phyloP scores from a whole-genome alignment of 495 filamentous ascomycete species.

The Daldinia bambusicola region DNA sequence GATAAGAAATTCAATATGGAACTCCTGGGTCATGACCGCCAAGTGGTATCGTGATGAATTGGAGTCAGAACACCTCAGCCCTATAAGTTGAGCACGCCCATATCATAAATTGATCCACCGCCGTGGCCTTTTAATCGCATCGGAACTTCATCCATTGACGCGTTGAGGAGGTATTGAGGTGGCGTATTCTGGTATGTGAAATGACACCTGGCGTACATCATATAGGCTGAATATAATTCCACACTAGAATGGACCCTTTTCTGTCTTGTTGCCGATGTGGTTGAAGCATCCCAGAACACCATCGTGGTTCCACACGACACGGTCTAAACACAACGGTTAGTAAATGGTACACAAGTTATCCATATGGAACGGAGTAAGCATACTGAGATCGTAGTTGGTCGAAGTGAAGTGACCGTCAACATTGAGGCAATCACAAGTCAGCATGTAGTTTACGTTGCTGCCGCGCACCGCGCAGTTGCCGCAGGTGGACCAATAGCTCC shows the following conservation, averaged over 20 bases:
- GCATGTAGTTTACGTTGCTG: slow-evolving; percentile 36
- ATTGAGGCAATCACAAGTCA: slow-evolving; percentile 44
- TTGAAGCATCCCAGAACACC: slow-evolving; percentile 47
- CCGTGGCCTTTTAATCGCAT: background rate
- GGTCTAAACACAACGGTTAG: slow-evolving; percentile 27
- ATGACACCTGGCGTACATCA: background rate
- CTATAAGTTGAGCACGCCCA: background rate
- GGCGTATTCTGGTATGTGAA: background rate
- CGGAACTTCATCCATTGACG: background rate
- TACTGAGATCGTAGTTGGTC: slow-evolving; percentile 48
- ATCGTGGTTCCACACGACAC: slow-evolving; percentile 45
- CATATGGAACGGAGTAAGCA: background rate
- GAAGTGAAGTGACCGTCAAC: slow-evolving; percentile 4
- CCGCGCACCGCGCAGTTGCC: slow-evolving; percentile 37
- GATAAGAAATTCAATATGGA: too few species aligned
- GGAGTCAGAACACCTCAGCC: background rate
- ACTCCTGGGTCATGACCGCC: too few species aligned
- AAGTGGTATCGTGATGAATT: background rate
- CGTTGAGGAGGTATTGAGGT: background rate
- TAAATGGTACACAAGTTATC: background rate
- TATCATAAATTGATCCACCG: background rate
- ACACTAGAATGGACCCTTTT: slow-evolving; percentile 41
- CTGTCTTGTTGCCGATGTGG: slow-evolving; percentile 47
- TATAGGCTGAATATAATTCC: background rate
- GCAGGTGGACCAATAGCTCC: slow-evolving; percentile 47